These are phyloP conservation scores for Iberis pinnata DNA, from an alignment of 345 rosid genomes.

Conservation along the genomic window DNA sequence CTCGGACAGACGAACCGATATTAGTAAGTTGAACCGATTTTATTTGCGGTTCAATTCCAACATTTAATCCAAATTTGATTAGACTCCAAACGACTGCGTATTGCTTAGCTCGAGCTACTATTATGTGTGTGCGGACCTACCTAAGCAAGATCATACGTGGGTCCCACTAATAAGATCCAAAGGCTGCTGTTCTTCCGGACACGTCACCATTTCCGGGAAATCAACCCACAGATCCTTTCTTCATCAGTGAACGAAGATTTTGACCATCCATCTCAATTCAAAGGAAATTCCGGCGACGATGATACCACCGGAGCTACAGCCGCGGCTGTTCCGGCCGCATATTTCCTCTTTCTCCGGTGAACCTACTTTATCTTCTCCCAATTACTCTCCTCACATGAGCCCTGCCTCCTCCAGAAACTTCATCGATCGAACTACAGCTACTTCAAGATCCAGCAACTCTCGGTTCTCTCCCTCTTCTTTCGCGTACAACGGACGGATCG, in stretches of 20 bases:
- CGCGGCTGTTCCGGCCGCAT: conserved; percentile 84
- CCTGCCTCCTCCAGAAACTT: conserved; percentile 37
- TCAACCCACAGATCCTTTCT: conserved; percentile 28
- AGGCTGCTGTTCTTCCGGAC: conserved; percentile 22
- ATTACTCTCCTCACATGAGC: conserved; percentile 37
- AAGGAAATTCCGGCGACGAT: conserved; percentile 44
- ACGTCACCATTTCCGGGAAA: conserved; percentile 28
- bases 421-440: conserved; percentile 26
- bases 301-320: conserved; percentile 89
- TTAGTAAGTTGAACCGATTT: conserved; percentile 7
- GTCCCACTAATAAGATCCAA: conserved; percentile 21
- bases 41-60: conserved; percentile 3
- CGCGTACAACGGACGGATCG: conserved; percentile 66
- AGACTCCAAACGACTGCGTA: conserved; percentile 15
- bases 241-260: conserved; percentile 19
- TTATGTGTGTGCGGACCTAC: conserved; percentile 7
- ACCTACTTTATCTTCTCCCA: conserved; percentile 40
- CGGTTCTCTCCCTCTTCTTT: conserved; percentile 81
- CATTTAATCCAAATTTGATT: conserved; percentile 1
- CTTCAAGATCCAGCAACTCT: conserved; percentile 43
- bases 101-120: neutral
- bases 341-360: conserved; percentile 41
- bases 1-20: conserved; percentile 1
- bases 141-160: neutral
- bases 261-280: conserved; percentile 1